These are phyloP conservation scores for Fraxinus angustifolia DNA, from an alignment of 305 asterid genomes.

Conservation along the genomic window DNA sequence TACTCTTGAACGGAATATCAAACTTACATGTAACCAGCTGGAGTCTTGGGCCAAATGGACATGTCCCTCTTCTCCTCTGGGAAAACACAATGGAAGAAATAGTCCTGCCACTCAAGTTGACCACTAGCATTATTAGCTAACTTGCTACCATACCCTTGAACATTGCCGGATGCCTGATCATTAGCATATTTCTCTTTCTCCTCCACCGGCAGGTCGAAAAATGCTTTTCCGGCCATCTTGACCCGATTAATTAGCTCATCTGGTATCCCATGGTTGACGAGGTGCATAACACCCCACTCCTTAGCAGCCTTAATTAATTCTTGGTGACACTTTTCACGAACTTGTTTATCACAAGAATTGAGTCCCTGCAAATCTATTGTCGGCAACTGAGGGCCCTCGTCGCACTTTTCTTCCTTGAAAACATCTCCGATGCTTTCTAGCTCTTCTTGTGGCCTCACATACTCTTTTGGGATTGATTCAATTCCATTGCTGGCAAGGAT, in stretches of 20 bases:
- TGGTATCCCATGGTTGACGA: constrained; percentile 64
- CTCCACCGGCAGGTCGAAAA: constrained; percentile 59
- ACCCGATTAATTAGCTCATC: constrained; percentile 46
- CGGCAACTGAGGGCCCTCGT: constrained; percentile 60
- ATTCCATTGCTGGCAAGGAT: constrained; percentile 51
- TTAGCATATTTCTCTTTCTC: constrained; percentile 94
- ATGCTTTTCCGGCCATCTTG: constrained; percentile 48
- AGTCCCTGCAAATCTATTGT: constrained; percentile 44
- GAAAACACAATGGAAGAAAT: constrained; percentile 63
- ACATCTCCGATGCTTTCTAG: constrained; percentile 48
- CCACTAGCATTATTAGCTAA: constrained; percentile 72
- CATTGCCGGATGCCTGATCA: constrained; percentile 59
- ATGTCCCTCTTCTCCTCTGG: constrained; percentile 54
- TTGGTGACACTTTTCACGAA: constrained; percentile 38
- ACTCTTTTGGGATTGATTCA: constrained; percentile 58
- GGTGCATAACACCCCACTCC: constrained; percentile 96
- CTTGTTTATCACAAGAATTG: constrained; percentile 37
- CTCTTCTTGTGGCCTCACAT: constrained; percentile 63
- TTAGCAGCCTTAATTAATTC: constrained; percentile 60
- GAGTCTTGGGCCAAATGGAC: constrained; percentile 75
- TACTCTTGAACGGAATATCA: neutral
- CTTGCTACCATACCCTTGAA: constrained; percentile 91
- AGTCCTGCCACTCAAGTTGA: constrained; percentile 85
- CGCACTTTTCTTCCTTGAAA: constrained; percentile 51
- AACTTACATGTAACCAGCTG: constrained; percentile 67